Base-by-base conservation (phyloP, 768 basidiomycete species). In the Boletellus ananiceps region DNA sequence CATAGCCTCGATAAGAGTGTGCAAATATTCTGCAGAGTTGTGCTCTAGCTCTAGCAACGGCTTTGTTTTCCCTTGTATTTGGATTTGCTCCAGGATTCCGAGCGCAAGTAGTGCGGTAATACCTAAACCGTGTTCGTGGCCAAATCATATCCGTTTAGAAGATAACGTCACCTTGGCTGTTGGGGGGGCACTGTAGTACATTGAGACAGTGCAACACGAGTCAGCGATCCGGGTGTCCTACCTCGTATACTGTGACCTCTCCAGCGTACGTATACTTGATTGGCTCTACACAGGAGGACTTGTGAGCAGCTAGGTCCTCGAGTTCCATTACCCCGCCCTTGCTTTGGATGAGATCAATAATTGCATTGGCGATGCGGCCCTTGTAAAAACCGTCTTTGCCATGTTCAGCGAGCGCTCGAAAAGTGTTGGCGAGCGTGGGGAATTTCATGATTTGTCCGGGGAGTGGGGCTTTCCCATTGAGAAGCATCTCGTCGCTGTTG, bases 371-470 rank as follows among this genome's bases (percentile, higher is more conserved):
- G 14, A 98, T 68, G 14, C 88, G 74, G 2, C 96, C 96, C 62
- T 84, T 91, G 71, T 99, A 99, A 68, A 92, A 99, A 0, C 95
- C 96, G 49, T 86, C 84, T 60, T 87, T 93, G 2, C 95, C 95
- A 13, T 92, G 71, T 53, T 80, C 77, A 0, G 82, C 90, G 8
- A 97, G 74, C 40, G 81, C 77, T 42, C 84, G 80, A 72, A 97
- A 93, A 0, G 93, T 95, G 60, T 75, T 70, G 0, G 88, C 95
- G 8, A 99, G 78, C 58, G 83, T 85, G 0, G 93, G 85, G 29
- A 93, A 75, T 51, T 75, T 80, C 70, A 91, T 81, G 57, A 94
- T 76, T 64, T 98, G 82, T 9, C 95, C 95, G 2, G 90, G 82
- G 9, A 80, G 75, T 0, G 96, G 95, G 0, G 91, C 88, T 57